phyloP scores from a whole-genome alignment of 345 rosid species.

The Eucalyptus melliodora region DNA sequence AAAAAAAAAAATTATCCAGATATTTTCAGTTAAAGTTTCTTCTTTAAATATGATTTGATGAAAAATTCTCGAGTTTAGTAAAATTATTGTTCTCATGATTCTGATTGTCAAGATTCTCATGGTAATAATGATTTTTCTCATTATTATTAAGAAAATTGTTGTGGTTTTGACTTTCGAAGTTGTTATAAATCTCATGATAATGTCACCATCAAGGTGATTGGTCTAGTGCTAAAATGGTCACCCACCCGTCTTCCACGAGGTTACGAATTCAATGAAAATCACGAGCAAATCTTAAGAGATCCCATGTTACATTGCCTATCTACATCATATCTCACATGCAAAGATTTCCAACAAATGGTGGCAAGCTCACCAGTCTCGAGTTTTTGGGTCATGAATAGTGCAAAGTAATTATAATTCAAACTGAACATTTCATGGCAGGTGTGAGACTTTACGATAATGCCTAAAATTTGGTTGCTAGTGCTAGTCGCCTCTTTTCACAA shows the following conservation, averaged over 20 bases:
- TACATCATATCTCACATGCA: not conserved
- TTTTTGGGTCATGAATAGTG: rapidly evolving
- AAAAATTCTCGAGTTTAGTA: not conserved
- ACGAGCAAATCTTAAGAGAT: rapidly evolving
- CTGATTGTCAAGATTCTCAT: not conserved
- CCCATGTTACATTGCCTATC: not conserved
- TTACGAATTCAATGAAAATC: not conserved
- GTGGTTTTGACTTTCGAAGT: not conserved
- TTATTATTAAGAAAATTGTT: not conserved
- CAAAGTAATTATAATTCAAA: not conserved
- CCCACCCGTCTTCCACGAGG: not conserved
- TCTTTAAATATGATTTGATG: not conserved
- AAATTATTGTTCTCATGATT: not conserved
- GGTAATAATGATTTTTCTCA: not conserved
- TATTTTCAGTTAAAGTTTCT: not conserved
- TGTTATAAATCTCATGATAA: not conserved
- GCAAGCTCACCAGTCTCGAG: not conserved
- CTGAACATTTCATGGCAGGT: rapidly evolving
- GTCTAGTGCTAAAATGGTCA: not conserved
- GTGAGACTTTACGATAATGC: not conserved
- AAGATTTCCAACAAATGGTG: not conserved
- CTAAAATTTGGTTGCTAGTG: not conserved
- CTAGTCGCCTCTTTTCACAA: not conserved
- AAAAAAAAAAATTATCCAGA: not conserved
- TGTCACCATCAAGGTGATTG: not conserved